Evolutionary conservation across 306 rosid genomes (phyloP).

Genomic region (Dalbergia oliveri): DNA sequence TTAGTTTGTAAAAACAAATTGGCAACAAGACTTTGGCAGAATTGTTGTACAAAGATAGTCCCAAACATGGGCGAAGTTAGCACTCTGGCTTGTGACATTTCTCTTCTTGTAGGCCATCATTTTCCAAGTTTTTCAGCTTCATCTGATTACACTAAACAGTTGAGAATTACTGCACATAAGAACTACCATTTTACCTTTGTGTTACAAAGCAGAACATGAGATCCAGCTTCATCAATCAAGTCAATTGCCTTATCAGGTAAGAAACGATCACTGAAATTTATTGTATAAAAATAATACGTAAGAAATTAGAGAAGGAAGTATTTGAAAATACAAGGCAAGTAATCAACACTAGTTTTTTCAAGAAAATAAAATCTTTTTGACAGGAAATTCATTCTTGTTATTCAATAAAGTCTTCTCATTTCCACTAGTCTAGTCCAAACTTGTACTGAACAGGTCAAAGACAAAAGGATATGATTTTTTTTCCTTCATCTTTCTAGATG

Average conservation of each 20-base stretch:
- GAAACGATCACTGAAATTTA: constrained; percentile 34
- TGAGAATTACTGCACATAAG: not conserved
- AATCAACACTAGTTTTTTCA: not conserved
- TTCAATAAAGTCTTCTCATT: no score
- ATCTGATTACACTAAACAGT: constrained; percentile 58
- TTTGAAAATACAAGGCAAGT: not conserved
- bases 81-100: not conserved
- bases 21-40: no score
- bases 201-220: constrained; percentile 36
- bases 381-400: no score
- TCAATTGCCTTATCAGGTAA: constrained; percentile 50
- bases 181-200: constrained; percentile 17
- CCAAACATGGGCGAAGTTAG: no score
- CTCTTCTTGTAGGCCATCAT: constrained; percentile 62
- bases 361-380: not conserved
- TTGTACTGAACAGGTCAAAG: no score
- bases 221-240: constrained; percentile 50
- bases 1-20: no score
- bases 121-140: constrained; percentile 68
- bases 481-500: no score
- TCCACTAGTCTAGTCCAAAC: no score
- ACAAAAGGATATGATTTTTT: no score
- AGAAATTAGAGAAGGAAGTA: not conserved
- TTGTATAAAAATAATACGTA: not conserved
- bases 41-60: no score